Conservation (phyloP, 2,329 filamentous ascomycete genomes). For the Arthrobotrys sinensis region DNA sequence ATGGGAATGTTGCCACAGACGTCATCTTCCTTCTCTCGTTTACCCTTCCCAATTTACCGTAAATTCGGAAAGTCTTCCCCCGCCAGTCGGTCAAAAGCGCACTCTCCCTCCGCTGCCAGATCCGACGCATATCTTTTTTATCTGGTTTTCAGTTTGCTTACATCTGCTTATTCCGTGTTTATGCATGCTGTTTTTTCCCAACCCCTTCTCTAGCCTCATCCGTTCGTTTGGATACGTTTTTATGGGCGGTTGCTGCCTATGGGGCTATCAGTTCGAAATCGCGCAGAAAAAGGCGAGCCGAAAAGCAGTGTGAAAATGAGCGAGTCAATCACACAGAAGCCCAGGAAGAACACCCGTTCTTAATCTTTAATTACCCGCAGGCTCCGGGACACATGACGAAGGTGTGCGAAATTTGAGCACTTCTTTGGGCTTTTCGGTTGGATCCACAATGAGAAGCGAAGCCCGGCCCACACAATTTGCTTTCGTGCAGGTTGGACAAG, state of each 20-base stretch:
- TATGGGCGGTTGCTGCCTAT: constrained; percentile 41
- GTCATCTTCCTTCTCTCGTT: constrained; percentile 57
- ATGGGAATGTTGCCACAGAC: constrained; percentile 58
- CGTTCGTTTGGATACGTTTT: constrained; percentile 29
- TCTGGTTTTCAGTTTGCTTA: constrained; percentile 1
- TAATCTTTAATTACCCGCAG: constrained; percentile 58
- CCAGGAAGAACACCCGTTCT: constrained; percentile 23
- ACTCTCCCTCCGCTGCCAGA: constrained; percentile 38
- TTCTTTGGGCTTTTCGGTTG: constrained; percentile 42
- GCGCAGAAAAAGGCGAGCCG: constrained; percentile 47
- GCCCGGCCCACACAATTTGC: constrained; percentile 58
- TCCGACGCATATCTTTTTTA: constrained; percentile 30
- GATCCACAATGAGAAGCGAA: constrained; percentile 56
- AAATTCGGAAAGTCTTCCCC: constrained; percentile 53
- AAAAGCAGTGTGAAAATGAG: constrained; percentile 35
- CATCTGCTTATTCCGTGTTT: constrained; percentile 38
- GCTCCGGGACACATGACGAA: constrained; percentile 57
- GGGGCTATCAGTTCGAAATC: constrained; percentile 39
- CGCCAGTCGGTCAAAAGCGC: constrained; percentile 45
- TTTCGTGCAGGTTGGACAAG: constrained; percentile 61
- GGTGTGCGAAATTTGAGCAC: constrained; percentile 46
- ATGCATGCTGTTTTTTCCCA: constrained; percentile 31
- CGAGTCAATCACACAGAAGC: constrained; percentile 34
- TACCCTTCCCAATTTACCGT: constrained; percentile 49
- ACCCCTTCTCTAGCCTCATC: constrained; percentile 18